Conservation (phyloP, 148 eudicot genomes). For the Chenopodium quinoa region DNA sequence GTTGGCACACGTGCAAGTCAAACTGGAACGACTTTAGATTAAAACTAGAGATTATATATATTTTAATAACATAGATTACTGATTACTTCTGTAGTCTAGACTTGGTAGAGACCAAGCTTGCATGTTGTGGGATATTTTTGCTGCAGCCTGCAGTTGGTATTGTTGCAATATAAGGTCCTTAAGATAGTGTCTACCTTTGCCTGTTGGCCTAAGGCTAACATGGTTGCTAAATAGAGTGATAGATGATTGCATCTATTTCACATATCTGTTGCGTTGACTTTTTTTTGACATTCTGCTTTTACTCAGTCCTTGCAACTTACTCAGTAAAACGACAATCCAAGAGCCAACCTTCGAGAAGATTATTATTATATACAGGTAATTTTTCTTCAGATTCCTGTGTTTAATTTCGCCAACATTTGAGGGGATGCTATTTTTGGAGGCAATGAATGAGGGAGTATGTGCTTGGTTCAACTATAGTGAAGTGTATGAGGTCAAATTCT, state of each 20-base stretch:
- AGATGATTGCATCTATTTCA: neutral
- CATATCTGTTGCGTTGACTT: neutral
- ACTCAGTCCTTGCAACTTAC: constrained; percentile 50
- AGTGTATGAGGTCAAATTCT: neutral
- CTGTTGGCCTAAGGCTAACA: neutral
- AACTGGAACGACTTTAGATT: too few species aligned
- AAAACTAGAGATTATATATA: too few species aligned
- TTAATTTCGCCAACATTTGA: too few species aligned
- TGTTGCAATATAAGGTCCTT: neutral
- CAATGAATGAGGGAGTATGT: neutral
- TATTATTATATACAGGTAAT: constrained; percentile 81
- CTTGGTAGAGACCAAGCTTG: neutral
- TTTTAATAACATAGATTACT: neutral
- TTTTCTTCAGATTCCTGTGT: neutral
- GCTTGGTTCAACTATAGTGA: neutral
- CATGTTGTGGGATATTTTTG: neutral
- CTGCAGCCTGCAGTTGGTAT: neutral
- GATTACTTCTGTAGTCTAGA: neutral
- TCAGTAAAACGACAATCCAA: constrained; percentile 71
- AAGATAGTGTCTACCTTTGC: neutral
- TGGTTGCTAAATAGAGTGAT: neutral
- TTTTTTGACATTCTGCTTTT: constrained; percentile 17
- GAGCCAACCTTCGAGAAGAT: constrained; percentile 97
- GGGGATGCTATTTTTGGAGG: neutral
- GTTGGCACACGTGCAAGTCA: too few species aligned